These are phyloP conservation scores for Erigeron philadelphicus DNA, from an alignment of 140 eudicot genomes.

Conservation along the genomic window DNA sequence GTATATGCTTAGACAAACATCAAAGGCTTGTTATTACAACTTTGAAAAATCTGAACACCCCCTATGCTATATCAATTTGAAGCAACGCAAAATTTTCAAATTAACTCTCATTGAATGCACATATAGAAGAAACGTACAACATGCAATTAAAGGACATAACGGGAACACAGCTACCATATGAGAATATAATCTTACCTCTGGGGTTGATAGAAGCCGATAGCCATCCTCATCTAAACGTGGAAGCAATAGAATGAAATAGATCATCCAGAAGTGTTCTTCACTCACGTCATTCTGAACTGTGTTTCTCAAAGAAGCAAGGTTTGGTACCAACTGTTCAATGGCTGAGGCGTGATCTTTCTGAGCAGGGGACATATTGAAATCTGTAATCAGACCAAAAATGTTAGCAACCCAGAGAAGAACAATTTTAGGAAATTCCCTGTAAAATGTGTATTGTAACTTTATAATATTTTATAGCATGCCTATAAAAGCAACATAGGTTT, in stretches of 20 bases:
- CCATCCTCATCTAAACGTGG: conserved; percentile 59
- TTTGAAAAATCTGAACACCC: neutral
- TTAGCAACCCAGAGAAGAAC: conserved; percentile 5
- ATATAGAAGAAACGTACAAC: neutral
- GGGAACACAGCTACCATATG: neutral
- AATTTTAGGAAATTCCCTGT: neutral
- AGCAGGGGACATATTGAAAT: conserved; percentile 43
- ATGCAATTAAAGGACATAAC: neutral
- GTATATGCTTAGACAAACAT: no score
- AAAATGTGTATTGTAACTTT: neutral
- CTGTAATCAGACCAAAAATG: conserved; percentile 39
- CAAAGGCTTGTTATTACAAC: no score
- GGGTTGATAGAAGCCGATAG: conserved; percentile 45
- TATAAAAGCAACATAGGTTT: neutral
- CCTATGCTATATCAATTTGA: neutral
- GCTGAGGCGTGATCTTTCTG: conserved; percentile 57
- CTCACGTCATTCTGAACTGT: conserved; percentile 33
- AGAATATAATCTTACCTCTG: conserved; percentile 43
- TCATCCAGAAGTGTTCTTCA: conserved; percentile 63
- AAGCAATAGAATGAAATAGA: conserved; percentile 60
- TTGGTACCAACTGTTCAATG: conserved; percentile 58
- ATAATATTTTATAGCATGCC: neutral
- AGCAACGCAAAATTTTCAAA: neutral
- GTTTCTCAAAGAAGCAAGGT: conserved; percentile 46
- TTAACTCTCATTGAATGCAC: neutral